Base-by-base conservation (phyloP, 768 basidiomycete species). In the Pleurotus cornucopiae region DNA sequence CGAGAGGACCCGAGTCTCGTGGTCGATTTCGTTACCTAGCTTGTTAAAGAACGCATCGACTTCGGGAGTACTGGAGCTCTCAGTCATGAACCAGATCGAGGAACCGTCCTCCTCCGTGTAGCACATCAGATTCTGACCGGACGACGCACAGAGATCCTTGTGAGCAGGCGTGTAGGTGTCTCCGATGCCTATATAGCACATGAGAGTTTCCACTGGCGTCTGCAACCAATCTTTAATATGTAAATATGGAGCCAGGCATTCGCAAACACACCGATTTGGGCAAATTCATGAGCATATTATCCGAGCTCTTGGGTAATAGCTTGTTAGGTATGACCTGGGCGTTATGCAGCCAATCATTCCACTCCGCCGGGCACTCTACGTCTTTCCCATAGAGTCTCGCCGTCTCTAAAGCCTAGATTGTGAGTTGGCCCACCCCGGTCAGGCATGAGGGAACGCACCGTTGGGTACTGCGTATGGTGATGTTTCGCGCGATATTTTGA, bases 51-150 rank as follows among this genome's bases (percentile, higher is more conserved):
- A 89, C 23, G 72, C 66, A 0, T 82, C 72, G 4, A 81, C 87
- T 7, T 63, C 68, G 7, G 77, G 73, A 12, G 87, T 82, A 57
- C 76, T 79, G 0, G 80, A 75, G 23, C 82, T 76, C 57, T 77
- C 73, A 1, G 91, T 91, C 88, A 94, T 90, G 69, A 93, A 92
- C 91, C 91, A 93, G 64, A 84, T 89, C 1, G 90, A 85, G 1
- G 85, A 86, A 0, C 86, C 89, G 40, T 70, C 76, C 20, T 83
- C 71, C 64, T 90, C 88, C 0, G 91, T 82, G 65, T 88, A 87
- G 63, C 86, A 86, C 91, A 94, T 93, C 18, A 94, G 71, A 64
- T 94, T 94, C 54, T 93, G 91, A 7, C 91, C 91, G 5, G 87
- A 86, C 3, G 89, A 91, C 1, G 82, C 89, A 62, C 91, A 94